Conservation (phyloP, 2,329 filamentous ascomycete species). For the Stagonosporopsis vannaccii region DNA sequence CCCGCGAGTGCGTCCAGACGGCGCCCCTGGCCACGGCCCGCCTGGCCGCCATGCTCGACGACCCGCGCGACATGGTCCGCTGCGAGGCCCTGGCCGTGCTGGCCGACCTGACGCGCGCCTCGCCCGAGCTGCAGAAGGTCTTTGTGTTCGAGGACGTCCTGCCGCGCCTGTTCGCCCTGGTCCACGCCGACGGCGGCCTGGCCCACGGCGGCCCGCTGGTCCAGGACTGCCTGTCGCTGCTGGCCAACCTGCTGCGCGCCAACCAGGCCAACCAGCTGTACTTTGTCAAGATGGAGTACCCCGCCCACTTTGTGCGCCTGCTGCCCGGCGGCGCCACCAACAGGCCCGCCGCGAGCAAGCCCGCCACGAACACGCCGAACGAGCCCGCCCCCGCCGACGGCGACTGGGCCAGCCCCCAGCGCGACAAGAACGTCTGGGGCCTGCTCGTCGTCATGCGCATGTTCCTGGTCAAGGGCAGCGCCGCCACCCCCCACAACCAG, state of each 20-base stretch:
- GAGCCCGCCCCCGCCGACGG: slow-evolving; percentile 70
- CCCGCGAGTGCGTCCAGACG: slow-evolving; percentile 91
- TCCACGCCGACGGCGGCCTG: slow-evolving; percentile 81
- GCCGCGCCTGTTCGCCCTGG: slow-evolving; percentile 81
- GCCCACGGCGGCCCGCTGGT: slow-evolving; percentile 84
- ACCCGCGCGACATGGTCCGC: slow-evolving; percentile 83
- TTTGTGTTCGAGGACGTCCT: slow-evolving; percentile 96
- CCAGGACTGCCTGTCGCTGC: slow-evolving; percentile 89
- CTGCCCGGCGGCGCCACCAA: slow-evolving; percentile 68
- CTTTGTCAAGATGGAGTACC: slow-evolving; percentile 88
- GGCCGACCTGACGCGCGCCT: slow-evolving; percentile 85
- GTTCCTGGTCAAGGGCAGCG: slow-evolving; percentile 82
- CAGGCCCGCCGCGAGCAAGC: too few relatives aligned
- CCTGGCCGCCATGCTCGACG: slow-evolving; percentile 83
- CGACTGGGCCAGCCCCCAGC: slow-evolving; percentile 77
- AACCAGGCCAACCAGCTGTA: slow-evolving; percentile 93
- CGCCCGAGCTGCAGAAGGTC: slow-evolving; percentile 88
- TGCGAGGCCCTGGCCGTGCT: slow-evolving; percentile 85
- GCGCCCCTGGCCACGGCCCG: slow-evolving; percentile 88
- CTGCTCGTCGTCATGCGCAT: slow-evolving; percentile 84
- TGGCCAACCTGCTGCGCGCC: slow-evolving; percentile 85
- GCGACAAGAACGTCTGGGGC: slow-evolving; percentile 91
- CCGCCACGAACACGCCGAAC: slow-evolving; percentile 48
- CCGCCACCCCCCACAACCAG: slow-evolving; percentile 84
- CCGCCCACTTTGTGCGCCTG: slow-evolving; percentile 74